Base-by-base conservation (phyloP, 169 alveolate genomes). In the Babesia microti region DNA sequence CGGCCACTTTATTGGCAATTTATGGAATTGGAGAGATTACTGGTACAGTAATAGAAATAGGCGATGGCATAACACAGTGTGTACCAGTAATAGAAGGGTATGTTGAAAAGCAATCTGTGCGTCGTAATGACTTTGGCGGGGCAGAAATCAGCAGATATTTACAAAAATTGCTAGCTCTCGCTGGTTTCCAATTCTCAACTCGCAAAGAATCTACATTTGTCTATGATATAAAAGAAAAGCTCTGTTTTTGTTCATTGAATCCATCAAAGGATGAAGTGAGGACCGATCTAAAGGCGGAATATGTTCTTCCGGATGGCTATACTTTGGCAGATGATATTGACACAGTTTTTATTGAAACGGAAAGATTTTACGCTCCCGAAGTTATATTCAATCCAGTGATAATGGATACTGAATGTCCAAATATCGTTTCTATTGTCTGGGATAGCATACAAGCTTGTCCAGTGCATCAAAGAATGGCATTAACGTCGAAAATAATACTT, bases 11-110 rank as follows among this genome's bases (percentile, higher is more conserved):
- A 18, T 67, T 85, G 66, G 74, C 91, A 17, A 63, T 85, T 54
- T 85, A 85, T 68, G 84, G 88, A 27, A 65, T 84, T 6, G 93
- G 93, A 18, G 73, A 76, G 60, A 79, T 79, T 17, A 75, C 93
- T 23, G 93, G 93, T 29, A 66, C 80, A 30, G 87, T 83, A 21
- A 71, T 83, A 22, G 93, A 85, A 30, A 72, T 80, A 37, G 93
- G 93, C 9, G 89, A 82, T 46, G 88, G 88, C 7, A 82, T 85
- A 18, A 69, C 87, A 9, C 90, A 85, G 50, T 79, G 74, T 23
- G 78, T 85, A n/a, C 93, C 93, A 4, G 82, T 83, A 18, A 76
- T 76, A 48, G 93, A 85, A 56, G 93, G 93, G 5, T 81, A 83
- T 51, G 68, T 83, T 6, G 85, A 83, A 48, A 74, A 82, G 15